Evolutionary conservation across 2,329 filamentous ascomycete species (phyloP).

Genomic region (Colletotrichum tamarilloi): DNA sequence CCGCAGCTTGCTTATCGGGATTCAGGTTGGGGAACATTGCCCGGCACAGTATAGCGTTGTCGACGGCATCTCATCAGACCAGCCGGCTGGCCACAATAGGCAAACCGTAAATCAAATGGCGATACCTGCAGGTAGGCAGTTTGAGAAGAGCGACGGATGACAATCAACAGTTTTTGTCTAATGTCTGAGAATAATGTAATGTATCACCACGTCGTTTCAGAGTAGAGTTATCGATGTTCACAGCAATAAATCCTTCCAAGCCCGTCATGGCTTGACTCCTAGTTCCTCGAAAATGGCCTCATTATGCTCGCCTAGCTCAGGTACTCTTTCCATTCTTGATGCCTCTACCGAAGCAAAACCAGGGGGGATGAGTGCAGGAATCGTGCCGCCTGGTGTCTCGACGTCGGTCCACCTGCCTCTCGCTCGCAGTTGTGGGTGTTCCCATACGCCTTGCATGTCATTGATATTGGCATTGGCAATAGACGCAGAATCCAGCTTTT

Average conservation of each 20-base stretch:
- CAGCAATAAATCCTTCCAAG: background rate
- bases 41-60: background rate
- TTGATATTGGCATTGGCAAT: slow-evolving; percentile 68
- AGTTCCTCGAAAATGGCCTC: slow-evolving; percentile 24
- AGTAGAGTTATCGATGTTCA: no score
- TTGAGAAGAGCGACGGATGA: no score
- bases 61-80: background rate
- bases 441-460: slow-evolving; percentile 65
- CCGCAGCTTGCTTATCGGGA: background rate
- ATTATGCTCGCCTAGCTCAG: slow-evolving; percentile 28
- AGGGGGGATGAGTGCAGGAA: slow-evolving; percentile 62
- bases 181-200: no score
- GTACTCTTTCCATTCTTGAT: slow-evolving; percentile 26
- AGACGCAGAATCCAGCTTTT: slow-evolving; percentile 55
- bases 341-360: slow-evolving; percentile 45
- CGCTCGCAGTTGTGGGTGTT: slow-evolving; percentile 62
- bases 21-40: background rate
- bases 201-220: no score
- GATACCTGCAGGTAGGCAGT: no score
- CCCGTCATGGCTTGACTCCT: background rate
- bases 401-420: slow-evolving; percentile 63
- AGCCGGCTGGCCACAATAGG: background rate
- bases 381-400: slow-evolving; percentile 55
- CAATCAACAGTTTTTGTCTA: no score
- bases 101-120: background rate